Percentiles rank a stretch among this genome's conserved stretches.
phyloP scores from a whole-genome alignment of 371 early-diverging fungal genomes.

The Rhizopus arrhizus region DNA sequence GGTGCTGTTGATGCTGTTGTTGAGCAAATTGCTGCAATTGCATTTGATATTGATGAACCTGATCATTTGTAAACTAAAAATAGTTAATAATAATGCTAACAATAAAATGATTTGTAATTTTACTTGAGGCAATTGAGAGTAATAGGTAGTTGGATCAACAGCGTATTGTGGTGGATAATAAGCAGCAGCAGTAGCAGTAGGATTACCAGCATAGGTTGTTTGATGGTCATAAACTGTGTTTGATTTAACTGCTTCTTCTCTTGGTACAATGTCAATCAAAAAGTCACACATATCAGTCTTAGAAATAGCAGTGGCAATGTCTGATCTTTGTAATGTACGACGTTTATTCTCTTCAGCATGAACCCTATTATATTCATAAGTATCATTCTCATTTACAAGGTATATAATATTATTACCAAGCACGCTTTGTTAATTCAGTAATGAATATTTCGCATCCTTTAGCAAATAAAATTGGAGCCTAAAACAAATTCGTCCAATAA shows the following conservation, averaged over 20 bases:
- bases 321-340: constrained; percentile 94
- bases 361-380: constrained; percentile 56
- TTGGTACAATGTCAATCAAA: constrained; percentile 97
- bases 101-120: not conserved
- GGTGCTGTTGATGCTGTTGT: not conserved
- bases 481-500: constrained; percentile 8
- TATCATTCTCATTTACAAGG: not conserved
- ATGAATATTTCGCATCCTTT: constrained; percentile 98
- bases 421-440: constrained; percentile 91
- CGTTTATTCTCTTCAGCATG: constrained; percentile 99
- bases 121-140: constrained; percentile 20
- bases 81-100: not conserved
- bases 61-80: not conserved
- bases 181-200: constrained; percentile 10
- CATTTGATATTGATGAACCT: constrained; percentile 13
- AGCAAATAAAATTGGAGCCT: constrained; percentile 95
- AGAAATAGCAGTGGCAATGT: constrained; percentile 93
- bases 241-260: constrained; percentile 69
- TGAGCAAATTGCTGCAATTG: constrained; percentile 12
- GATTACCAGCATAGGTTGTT: constrained; percentile 16
- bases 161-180: constrained; percentile 30
- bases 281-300: constrained; percentile 99
- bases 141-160: constrained; percentile 21
- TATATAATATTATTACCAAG: constrained; percentile 68
- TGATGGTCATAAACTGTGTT: constrained; percentile 28